Evolutionary conservation across 1,139 yeast genomes (phyloP).

Genomic region (Geotrichum bryndzae): DNA sequence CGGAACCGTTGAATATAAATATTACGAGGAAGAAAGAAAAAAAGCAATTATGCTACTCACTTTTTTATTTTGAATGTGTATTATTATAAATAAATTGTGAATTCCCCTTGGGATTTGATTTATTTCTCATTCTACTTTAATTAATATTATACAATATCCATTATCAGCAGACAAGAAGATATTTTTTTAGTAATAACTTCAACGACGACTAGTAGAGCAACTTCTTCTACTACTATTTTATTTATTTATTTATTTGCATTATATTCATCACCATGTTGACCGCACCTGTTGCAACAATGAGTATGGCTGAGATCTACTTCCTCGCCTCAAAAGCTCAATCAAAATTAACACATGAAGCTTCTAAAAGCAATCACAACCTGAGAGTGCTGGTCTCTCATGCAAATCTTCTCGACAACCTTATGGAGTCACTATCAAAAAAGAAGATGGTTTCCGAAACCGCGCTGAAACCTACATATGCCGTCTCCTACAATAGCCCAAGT

Average conservation of each 20-base stretch:
- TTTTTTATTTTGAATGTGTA: not conserved
- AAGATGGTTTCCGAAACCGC: not conserved
- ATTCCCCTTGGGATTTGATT: not conserved
- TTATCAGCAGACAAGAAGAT: not conserved
- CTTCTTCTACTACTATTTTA: not conserved
- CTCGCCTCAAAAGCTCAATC: slow-evolving; percentile 64
- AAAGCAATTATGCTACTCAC: not conserved
- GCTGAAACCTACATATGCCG: not conserved
- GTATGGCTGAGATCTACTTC: slow-evolving; percentile 54
- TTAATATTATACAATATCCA: not conserved
- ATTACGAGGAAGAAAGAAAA: not conserved
- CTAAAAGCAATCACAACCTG: slow-evolving; percentile 53
- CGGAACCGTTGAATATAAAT: not conserved
- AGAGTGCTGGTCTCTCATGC: slow-evolving; percentile 68
- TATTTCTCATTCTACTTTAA: too few species aligned
- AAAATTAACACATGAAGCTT: slow-evolving; percentile 63
- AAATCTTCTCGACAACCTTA: slow-evolving; percentile 51
- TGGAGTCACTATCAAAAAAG: not conserved
- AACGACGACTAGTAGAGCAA: not conserved
- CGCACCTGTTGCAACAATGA: slow-evolving; percentile 16
- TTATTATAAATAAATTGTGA: not conserved
- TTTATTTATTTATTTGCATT: not conserved
- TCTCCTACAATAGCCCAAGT: not conserved
- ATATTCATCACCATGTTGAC: not conserved
- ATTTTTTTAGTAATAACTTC: not conserved